These are phyloP conservation scores for Boletus speciosus DNA, from an alignment of 768 basidiomycete species.

Conservation along the genomic window DNA sequence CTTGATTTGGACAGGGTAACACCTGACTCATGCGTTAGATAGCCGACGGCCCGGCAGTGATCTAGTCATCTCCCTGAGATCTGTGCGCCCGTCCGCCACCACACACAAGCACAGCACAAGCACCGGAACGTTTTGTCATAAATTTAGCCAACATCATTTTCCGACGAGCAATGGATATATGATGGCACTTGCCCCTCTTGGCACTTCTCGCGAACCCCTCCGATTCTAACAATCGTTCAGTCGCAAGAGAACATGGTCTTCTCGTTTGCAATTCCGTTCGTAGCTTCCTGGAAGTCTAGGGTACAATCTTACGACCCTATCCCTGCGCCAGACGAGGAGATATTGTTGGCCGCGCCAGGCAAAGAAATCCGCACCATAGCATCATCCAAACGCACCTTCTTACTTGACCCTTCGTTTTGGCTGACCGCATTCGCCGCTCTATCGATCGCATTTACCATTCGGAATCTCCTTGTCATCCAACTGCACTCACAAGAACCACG, in stretches of 20 bases:
- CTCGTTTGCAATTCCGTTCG: neutral
- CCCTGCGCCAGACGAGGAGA: constrained; percentile 18
- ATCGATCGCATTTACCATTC: constrained; percentile 18
- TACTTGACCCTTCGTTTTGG: constrained; percentile 18
- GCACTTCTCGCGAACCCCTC: neutral
- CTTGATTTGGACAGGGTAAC: neutral
- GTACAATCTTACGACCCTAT: constrained; percentile 11
- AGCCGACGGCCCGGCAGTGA: neutral
- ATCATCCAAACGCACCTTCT: neutral
- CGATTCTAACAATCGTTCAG: neutral
- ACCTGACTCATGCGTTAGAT: neutral
- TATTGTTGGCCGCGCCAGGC: neutral
- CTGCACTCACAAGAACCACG: neutral
- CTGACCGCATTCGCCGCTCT: constrained; percentile 13
- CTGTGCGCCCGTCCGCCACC: neutral
- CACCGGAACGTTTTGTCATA: neutral
- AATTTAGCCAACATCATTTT: neutral
- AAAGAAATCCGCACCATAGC: neutral
- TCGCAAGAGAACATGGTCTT: constrained; percentile 4
- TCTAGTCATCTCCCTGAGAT: neutral
- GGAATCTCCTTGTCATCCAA: constrained; percentile 21
- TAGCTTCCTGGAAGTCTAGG: neutral
- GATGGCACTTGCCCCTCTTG: neutral
- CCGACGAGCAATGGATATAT: constrained; percentile 5
- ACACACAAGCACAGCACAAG: constrained; percentile 6